Percentiles rank a stretch among this genome's conserved stretches.
Evolutionary conservation across 306 rosid genomes (phyloP).

Genomic region (Canavalia ensiformis): DNA sequence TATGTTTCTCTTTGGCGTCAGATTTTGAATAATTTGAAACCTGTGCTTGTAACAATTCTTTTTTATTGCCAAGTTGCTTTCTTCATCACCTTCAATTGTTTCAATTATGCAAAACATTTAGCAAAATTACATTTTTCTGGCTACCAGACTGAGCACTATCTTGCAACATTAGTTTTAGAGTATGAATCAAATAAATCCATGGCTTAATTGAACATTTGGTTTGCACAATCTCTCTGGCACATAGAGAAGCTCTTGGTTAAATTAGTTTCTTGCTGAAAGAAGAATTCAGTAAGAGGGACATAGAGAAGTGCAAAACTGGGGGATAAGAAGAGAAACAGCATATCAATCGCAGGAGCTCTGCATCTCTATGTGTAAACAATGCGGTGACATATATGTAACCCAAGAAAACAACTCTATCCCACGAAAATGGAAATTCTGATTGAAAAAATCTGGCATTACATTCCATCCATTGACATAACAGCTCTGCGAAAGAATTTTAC

Average conservation of each 20-base stretch:
- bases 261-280: neutral
- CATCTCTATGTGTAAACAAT: too few species aligned
- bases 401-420: too few species aligned
- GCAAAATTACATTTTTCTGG: neutral
- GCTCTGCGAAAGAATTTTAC: neutral
- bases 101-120: neutral
- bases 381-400: too few species aligned
- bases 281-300: neutral
- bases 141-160: neutral
- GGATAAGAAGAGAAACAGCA: neutral
- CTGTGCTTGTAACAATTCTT: too few species aligned
- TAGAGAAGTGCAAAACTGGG: neutral
- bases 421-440: too few species aligned
- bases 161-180: neutral
- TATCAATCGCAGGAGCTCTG: neutral
- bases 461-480: neutral
- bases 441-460: neutral
- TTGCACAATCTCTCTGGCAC: neutral
- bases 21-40: neutral
- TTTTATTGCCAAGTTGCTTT: neutral
- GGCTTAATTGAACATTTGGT: neutral
- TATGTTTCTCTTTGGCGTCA: neutral
- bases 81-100: constrained; percentile 1
- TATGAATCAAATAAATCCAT: neutral
- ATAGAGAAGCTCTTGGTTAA: too few species aligned